Conservation (phyloP, 1,284 basidiomycete species). For the Puccinia horiana region DNA sequence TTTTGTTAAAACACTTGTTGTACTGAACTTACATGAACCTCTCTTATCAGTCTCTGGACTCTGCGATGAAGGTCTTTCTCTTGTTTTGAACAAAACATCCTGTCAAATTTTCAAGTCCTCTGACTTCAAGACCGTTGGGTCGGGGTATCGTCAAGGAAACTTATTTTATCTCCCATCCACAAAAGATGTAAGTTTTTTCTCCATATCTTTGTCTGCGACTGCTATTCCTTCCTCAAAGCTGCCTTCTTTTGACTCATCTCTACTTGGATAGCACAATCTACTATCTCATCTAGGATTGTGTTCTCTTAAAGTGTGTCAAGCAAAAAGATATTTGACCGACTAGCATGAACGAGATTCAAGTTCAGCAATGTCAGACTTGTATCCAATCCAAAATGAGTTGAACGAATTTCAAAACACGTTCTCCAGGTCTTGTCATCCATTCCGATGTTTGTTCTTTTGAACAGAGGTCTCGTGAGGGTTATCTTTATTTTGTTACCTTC, state of each 20-base stretch:
- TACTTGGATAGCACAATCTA: not conserved
- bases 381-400: slow-evolving; percentile 9
- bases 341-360: slow-evolving; percentile 12
- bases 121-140: not conserved
- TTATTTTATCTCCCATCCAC: not conserved
- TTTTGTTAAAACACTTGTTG: not conserved
- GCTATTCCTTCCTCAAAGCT: too few relatives aligned
- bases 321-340: not conserved
- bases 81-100: not conserved
- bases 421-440: not conserved
- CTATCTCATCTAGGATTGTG: not conserved
- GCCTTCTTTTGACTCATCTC: not conserved
- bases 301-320: slow-evolving; percentile 1
- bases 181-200: too few relatives aligned
- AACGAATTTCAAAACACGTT: not conserved
- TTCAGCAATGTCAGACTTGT: slow-evolving; percentile 6
- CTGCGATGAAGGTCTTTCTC: not conserved
- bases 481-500: not conserved
- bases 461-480: not conserved
- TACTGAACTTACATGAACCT: not conserved
- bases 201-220: not conserved
- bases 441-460: too few relatives aligned
- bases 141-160: not conserved
- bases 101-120: not conserved
- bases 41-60: not conserved